Percentiles rank a stretch among this genome's conserved stretches.
Evolutionary conservation across 768 basidiomycete genomes (phyloP).

Genomic region (Trametes elegans): DNA sequence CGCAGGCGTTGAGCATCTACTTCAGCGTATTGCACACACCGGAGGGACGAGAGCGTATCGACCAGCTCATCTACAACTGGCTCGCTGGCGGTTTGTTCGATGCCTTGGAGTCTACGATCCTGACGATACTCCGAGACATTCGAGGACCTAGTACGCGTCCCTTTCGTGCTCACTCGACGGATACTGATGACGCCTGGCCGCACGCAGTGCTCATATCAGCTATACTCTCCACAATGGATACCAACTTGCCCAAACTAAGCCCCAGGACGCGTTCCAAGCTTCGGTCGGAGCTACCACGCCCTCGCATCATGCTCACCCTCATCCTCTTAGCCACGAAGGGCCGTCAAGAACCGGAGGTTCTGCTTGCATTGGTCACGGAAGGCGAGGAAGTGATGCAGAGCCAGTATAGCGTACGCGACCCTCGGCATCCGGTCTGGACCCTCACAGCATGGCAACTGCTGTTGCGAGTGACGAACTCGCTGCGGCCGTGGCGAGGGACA

Average conservation of each 20-base stretch:
- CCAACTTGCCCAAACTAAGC: background rate
- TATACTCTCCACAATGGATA: background rate
- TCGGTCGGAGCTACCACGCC: background rate
- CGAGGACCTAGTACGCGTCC: background rate
- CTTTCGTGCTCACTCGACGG: background rate
- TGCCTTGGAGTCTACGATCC: background rate
- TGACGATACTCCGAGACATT: background rate
- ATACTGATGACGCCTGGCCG: too few relatives aligned
- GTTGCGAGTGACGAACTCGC: background rate
- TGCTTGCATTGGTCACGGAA: background rate
- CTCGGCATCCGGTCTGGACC: background rate
- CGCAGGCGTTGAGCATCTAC: background rate
- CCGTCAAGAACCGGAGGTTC: background rate
- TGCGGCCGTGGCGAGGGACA: background rate
- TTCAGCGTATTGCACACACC: background rate
- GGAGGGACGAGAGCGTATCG: background rate
- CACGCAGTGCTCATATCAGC: background rate
- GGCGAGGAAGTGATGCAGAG: background rate
- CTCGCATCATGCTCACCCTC: background rate
- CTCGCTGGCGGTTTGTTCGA: background rate
- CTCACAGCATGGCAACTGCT: slow-evolving; percentile 1
- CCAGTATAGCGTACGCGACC: background rate
- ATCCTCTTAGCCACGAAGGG: background rate
- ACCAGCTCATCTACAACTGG: background rate
- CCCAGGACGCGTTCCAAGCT: slow-evolving; percentile 1